Base-by-base conservation (phyloP, 495 filamentous ascomycete genomes). In the Penicillium salamii region DNA sequence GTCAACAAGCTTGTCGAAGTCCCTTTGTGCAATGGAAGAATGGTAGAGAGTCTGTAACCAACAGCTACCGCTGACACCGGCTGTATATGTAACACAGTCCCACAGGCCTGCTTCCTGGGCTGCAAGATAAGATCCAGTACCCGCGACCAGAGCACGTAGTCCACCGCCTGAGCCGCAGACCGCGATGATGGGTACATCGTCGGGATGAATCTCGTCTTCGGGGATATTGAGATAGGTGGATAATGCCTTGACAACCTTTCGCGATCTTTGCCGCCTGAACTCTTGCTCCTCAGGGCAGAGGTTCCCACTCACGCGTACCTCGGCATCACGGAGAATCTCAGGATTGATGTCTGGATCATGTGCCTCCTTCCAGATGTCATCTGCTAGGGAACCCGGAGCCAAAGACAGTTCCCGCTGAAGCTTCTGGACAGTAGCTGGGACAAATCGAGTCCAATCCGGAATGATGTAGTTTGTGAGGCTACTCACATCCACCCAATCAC, bases 151-250 rank as follows among this genome's bases (percentile, higher is more conserved):
- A 0, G 93, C 92, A 23, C 93, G 76, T 15, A 98, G 69, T 5
- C 93, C 93, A 36, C 93, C 93, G 4, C 93, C 93, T 0, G 91
- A 96, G 26, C 91, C 90, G 54, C 91, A 95, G 71, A 96, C 83
- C 11, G 90, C 92, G 62, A 98, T 96, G 17, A 83, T 78, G 6
- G 93, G 93, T 12, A 97, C 84, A 71, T 98, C 93, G 31, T 96
- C 87, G 0, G 89, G 87, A 60, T 97, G 80, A n/a, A 98, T 81
- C 15, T 96, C 89, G 12, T 76, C 65, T 57, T 88, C 89, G 0
- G 84, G 71, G 18, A 98, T 69, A 19, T 81, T 79, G 0, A 98
- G 77, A 56, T 97, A 98, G 28, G 77, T 80, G 0, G 91, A 89
- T 37, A 98, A 68, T 13, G 88, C 91, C 40, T 74, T 79, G 4